phyloP scores from a whole-genome alignment of 2,329 filamentous ascomycete genomes.

The Geosmithia putterillii region DNA sequence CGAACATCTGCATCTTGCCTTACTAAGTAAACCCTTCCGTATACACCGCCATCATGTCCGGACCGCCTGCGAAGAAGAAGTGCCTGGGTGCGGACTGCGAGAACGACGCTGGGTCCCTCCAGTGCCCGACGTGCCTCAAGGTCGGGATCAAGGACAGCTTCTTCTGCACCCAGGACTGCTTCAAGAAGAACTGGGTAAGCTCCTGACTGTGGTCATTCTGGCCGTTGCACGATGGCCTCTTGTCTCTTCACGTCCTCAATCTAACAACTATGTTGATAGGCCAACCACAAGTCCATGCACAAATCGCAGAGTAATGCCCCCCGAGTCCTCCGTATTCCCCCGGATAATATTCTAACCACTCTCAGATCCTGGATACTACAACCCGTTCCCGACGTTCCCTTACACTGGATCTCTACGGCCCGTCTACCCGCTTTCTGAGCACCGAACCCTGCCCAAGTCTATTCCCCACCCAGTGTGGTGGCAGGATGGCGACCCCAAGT shows the following conservation, averaged over 20 bases:
- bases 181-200: conserved; percentile 93
- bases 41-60: conserved; percentile 28
- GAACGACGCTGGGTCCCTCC: conserved; percentile 74
- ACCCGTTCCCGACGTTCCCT: conserved; percentile 80
- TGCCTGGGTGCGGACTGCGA: conserved; percentile 76
- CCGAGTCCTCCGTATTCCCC: conserved; percentile 52
- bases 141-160: conserved; percentile 77
- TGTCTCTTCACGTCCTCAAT: neutral
- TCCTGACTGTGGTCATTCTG: neutral
- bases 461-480: conserved; percentile 85
- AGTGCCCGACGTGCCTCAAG: conserved; percentile 94
- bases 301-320: conserved; percentile 64
- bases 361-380: conserved; percentile 80
- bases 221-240: no score
- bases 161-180: conserved; percentile 98
- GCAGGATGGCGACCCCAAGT: conserved; percentile 62
- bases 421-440: conserved; percentile 70
- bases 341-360: conserved; percentile 78
- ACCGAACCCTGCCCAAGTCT: conserved; percentile 60
- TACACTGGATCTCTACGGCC: conserved; percentile 76
- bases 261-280: conserved; percentile 32
- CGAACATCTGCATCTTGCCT: neutral
- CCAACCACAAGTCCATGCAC: conserved; percentile 58
- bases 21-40: neutral
- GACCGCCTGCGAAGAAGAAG: conserved; percentile 46